phyloP scores from a whole-genome alignment of 176 grass and related monocot species.

The Chloris gayana region DNA sequence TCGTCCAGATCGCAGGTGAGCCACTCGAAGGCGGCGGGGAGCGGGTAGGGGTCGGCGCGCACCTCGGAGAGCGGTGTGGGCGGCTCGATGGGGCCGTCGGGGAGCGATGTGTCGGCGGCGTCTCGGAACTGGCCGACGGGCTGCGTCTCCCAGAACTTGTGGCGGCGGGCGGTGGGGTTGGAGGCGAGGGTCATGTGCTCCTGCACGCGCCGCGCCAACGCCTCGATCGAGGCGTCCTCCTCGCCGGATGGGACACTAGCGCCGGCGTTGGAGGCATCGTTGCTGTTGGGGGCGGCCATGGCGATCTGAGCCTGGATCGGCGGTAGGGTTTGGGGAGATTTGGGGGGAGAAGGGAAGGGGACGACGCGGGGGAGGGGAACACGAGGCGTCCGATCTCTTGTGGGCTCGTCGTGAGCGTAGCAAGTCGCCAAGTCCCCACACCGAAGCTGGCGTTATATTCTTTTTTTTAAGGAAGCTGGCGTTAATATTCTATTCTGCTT shows the following conservation, averaged over 20 bases:
- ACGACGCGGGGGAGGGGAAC: constrained; percentile 24
- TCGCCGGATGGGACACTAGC: constrained; percentile 26
- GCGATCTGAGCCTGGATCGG: constrained; percentile 53
- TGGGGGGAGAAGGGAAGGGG: constrained; percentile 21
- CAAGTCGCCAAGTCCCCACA: not conserved
- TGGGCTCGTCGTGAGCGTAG: constrained; percentile 25
- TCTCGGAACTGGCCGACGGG: constrained; percentile 93
- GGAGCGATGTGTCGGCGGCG: constrained; percentile 54
- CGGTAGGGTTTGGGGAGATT: constrained; percentile 53
- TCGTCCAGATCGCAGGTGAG: constrained; percentile 97
- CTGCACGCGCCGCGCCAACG: constrained; percentile 73
- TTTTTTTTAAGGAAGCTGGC: too few species aligned
- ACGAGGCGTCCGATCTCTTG: constrained; percentile 45
- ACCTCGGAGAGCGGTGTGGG: constrained; percentile 78
- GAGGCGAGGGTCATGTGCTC: constrained; percentile 57
- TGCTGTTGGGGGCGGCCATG: constrained; percentile 55
- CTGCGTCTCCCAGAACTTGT: constrained; percentile 99
- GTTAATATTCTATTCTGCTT: not conserved
- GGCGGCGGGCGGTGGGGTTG: constrained; percentile 64
- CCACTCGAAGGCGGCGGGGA: constrained; percentile 92
- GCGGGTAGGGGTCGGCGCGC: constrained; percentile 85
- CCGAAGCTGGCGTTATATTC: too few species aligned
- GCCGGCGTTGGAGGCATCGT: constrained; percentile 9
- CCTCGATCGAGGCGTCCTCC: constrained; percentile 63
- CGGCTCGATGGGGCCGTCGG: constrained; percentile 79